phyloP scores from a whole-genome alignment of 148 eudicot genomes.

The Beta vulgaris region DNA sequence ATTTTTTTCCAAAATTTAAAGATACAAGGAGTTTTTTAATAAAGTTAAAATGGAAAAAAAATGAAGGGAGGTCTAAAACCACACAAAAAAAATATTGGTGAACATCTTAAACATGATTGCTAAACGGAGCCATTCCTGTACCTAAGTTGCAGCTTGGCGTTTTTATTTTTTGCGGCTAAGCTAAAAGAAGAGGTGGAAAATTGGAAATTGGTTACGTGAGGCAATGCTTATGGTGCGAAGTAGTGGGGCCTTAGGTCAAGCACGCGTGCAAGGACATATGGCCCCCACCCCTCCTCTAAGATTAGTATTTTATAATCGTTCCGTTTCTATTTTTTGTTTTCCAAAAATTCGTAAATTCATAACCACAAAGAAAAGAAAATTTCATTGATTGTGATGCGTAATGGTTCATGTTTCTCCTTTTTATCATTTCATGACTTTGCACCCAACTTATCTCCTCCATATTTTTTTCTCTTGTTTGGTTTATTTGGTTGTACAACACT shows the following conservation, averaged over 20 bases:
- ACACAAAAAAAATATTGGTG: too few species aligned
- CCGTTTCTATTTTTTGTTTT: background rate
- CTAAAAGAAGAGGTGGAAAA: too few species aligned
- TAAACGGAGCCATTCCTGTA: too few species aligned
- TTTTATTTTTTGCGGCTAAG: too few species aligned
- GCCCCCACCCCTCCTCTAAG: conserved; percentile 14
- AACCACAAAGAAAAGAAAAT: background rate
- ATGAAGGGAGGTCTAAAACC: too few species aligned
- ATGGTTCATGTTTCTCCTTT: background rate
- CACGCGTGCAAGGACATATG: conserved; percentile 33
- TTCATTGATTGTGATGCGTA: conserved; percentile 5
- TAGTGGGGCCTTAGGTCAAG: conserved; percentile 26
- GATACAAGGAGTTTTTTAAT: too few species aligned
- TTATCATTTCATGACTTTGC: background rate
- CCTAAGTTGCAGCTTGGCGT: too few species aligned
- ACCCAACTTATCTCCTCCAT: conserved; percentile 12
- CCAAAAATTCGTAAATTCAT: background rate
- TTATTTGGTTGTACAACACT: background rate
- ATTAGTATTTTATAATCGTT: background rate
- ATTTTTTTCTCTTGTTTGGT: conserved; percentile 13
- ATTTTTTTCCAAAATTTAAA: too few species aligned
- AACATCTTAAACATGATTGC: too few species aligned
- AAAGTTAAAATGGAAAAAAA: too few species aligned
- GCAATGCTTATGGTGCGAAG: conserved; percentile 15
- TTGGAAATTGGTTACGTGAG: conserved; percentile 28